Conservation (phyloP, 129 eudicot species). For the Erigeron canadensis region DNA sequence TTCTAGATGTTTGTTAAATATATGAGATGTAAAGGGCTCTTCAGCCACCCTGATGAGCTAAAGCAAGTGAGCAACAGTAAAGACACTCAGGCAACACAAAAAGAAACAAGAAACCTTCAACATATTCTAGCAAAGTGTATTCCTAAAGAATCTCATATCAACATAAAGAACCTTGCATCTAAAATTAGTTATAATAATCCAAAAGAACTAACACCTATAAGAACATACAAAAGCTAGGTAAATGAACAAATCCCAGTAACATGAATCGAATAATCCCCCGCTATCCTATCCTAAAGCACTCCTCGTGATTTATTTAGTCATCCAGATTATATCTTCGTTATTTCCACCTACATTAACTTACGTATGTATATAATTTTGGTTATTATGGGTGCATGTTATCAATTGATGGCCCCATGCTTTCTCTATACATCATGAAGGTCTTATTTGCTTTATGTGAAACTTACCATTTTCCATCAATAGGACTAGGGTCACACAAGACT, state of each 20-base stretch:
- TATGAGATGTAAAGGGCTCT: not conserved
- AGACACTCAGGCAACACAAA: not conserved
- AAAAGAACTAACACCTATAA: not conserved
- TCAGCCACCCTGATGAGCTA: not conserved
- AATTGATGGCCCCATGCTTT: not conserved
- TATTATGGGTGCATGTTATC: not conserved
- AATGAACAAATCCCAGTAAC: not conserved
- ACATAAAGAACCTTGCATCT: not conserved
- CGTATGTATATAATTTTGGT: not conserved
- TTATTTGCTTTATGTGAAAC: not conserved
- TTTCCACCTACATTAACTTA: conserved; percentile 6
- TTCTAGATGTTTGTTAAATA: not conserved
- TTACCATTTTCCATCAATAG: not conserved
- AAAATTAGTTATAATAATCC: not conserved
- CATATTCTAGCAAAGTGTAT: not conserved
- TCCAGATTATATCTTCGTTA: not conserved
- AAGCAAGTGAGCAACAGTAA: not conserved
- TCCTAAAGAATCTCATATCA: not conserved
- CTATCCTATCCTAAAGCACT: conserved; percentile 4
- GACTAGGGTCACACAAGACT: too few relatives aligned
- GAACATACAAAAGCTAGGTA: not conserved
- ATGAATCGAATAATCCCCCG: not conserved
- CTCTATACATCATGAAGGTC: not conserved
- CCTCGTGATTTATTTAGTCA: not conserved
- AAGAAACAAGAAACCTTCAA: too few relatives aligned